Percentiles rank a stretch among this genome's conserved stretches.
phyloP scores from a whole-genome alignment of 139 green algal genomes.

The Closterium sp. region DNA sequence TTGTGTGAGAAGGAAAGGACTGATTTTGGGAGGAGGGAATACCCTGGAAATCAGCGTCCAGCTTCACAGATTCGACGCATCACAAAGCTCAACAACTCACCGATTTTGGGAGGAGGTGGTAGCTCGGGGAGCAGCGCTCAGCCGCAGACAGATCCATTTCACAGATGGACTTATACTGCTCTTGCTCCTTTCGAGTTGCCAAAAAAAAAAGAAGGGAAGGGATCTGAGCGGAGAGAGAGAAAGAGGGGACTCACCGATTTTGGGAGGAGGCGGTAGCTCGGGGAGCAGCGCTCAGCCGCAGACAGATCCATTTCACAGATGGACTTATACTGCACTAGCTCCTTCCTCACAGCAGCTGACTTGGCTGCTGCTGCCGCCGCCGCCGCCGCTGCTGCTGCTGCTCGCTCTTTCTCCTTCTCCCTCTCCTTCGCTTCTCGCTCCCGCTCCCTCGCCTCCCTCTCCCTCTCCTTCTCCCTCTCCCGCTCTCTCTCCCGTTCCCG shows the following conservation, averaged over 20 bases:
- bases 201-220: no score
- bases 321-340: constrained; percentile 82
- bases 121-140: constrained; percentile 78
- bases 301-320: constrained; percentile 88
- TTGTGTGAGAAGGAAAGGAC: constrained; percentile 5
- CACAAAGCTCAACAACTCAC: no score
- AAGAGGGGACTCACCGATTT: constrained; percentile 33
- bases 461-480: neutral
- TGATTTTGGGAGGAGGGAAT: constrained; percentile 74
- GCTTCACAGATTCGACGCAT: no score
- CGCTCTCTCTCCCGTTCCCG: neutral
- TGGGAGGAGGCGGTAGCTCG: constrained; percentile 91
- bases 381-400: constrained; percentile 20
- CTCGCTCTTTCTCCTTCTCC: constrained; percentile 10
- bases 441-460: constrained; percentile 3
- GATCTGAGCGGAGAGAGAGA: neutral
- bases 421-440: neutral
- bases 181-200: constrained; percentile 62
- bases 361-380: constrained; percentile 3
- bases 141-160: constrained; percentile 82
- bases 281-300: constrained; percentile 69
- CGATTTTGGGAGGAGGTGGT: constrained; percentile 81
- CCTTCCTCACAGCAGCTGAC: constrained; percentile 16
- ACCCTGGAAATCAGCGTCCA: no score
- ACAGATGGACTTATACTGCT: constrained; percentile 81